Evolutionary conservation across 2,329 filamentous ascomycete genomes (phyloP).

Genomic region (Pseudogymnoascus sp.): DNA sequence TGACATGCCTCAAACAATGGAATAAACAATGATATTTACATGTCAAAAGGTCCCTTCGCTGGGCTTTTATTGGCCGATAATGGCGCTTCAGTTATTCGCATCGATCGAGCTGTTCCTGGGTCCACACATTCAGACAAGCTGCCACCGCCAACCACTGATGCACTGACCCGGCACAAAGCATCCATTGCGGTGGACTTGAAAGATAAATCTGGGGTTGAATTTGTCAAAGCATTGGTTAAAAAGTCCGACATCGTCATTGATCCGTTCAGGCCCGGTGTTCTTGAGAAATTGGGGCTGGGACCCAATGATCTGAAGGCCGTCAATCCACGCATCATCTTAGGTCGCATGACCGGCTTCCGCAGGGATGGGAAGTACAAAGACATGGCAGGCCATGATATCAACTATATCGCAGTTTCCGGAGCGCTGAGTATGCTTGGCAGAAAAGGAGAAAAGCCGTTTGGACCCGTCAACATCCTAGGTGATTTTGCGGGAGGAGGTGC

Average conservation of each 20-base stretch:
- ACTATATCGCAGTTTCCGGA: conserved; percentile 86
- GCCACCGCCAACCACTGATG: conserved; percentile 54
- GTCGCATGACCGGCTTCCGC: conserved; percentile 82
- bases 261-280: conserved; percentile 83
- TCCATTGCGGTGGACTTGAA: conserved; percentile 79
- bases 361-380: conserved; percentile 74
- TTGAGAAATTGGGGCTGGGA: conserved; percentile 75
- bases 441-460: conserved; percentile 59
- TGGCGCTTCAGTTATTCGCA: conserved; percentile 77
- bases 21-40: conserved; percentile 7
- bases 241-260: conserved; percentile 78
- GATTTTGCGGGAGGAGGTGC: conserved; percentile 90
- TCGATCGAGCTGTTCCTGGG: conserved; percentile 59
- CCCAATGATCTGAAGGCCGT: conserved; percentile 56
- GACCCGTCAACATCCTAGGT: conserved; percentile 76
- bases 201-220: conserved; percentile 49
- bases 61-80: conserved; percentile 85
- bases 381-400: conserved; percentile 96
- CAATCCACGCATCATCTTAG: conserved; percentile 74
- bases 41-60: conserved; percentile 66
- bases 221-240: conserved; percentile 59
- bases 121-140: conserved; percentile 32
- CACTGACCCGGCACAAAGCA: conserved; percentile 71
- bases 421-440: conserved; percentile 71
- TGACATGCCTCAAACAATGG: neutral